Conservation (phyloP, 2,329 filamentous ascomycete genomes). For the Chalaropsis ovoidea region DNA sequence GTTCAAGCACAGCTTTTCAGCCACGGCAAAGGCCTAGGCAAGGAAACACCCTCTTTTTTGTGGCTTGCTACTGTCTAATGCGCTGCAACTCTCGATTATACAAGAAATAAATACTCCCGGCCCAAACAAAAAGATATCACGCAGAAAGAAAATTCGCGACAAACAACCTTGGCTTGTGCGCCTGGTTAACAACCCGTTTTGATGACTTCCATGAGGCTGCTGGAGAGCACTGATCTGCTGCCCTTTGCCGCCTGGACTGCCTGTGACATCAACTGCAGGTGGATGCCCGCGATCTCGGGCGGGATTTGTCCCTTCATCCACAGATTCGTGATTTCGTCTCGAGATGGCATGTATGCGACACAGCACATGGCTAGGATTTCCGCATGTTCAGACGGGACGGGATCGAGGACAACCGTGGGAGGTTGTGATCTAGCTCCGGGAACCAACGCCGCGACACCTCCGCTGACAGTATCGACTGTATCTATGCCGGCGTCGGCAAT, state of each 20-base stretch:
- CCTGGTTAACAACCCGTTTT: neutral
- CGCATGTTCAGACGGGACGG: constrained; percentile 68
- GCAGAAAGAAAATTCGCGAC: neutral
- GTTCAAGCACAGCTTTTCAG: too few species aligned
- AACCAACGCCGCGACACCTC: constrained; percentile 78
- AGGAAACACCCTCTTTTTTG: neutral
- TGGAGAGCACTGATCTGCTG: constrained; percentile 30
- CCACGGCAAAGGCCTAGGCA: too few species aligned
- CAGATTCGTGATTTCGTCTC: constrained; percentile 87
- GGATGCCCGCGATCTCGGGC: constrained; percentile 32
- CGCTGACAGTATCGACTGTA: constrained; percentile 80
- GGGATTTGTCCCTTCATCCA: constrained; percentile 73
- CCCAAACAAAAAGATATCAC: neutral
- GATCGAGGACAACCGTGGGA: constrained; percentile 60
- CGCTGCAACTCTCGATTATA: neutral
- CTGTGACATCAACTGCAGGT: constrained; percentile 34
- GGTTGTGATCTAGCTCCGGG: constrained; percentile 31
- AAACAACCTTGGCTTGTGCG: neutral
- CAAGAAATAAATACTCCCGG: neutral
- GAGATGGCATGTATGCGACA: constrained; percentile 73
- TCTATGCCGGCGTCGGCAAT: constrained; percentile 93
- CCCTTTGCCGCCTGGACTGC: constrained; percentile 38
- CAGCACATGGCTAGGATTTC: constrained; percentile 74
- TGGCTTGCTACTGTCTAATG: neutral
- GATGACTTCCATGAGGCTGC: constrained; percentile 34